phyloP scores from a whole-genome alignment of 2,329 filamentous ascomycete genomes.

The Diaporthe sp. region DNA sequence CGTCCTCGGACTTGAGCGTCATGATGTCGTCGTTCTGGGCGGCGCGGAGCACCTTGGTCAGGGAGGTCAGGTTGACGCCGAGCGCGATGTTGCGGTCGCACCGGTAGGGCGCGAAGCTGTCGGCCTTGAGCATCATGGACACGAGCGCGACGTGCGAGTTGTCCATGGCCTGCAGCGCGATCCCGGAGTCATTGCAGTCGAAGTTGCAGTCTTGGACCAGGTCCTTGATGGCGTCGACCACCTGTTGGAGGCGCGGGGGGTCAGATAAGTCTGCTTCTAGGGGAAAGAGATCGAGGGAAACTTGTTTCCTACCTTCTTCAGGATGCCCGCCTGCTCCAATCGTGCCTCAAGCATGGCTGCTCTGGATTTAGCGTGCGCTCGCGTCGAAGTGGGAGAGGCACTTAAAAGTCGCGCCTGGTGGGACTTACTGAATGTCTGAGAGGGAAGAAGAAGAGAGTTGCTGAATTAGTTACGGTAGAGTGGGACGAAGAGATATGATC shows the following conservation, averaged over 20 bases:
- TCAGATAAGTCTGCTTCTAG: conserved; percentile 40
- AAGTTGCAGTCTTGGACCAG: conserved; percentile 99
- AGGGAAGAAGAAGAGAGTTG: conserved; percentile 5
- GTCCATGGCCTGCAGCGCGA: conserved; percentile 99
- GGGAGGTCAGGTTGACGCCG: conserved; percentile 94
- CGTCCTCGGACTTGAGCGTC: conserved; percentile 97
- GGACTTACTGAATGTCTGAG: conserved; percentile 41
- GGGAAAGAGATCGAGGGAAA: not conserved
- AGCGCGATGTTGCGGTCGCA: conserved; percentile 99
- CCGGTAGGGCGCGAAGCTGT: conserved; percentile 93
- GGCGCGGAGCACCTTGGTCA: conserved; percentile 96
- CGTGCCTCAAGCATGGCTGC: conserved; percentile 92
- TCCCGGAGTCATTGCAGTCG: conserved; percentile 99
- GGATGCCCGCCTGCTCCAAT: conserved; percentile 90
- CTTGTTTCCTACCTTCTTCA: conserved; percentile 86
- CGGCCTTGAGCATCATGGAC: conserved; percentile 98
- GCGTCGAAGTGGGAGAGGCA: conserved; percentile 34
- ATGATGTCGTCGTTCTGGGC: conserved; percentile 95
- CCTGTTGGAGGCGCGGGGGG: conserved; percentile 62
- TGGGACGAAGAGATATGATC: not conserved
- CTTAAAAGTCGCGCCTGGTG: conserved; percentile 10
- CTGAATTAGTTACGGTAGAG: conserved; percentile 29
- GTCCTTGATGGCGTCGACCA: conserved; percentile 99
- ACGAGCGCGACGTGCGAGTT: conserved; percentile 99
- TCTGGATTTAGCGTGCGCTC: conserved; percentile 51